These are phyloP conservation scores for Aspergillus aculeatinus DNA, from an alignment of 2,329 filamentous ascomycete species.

Conservation along the genomic window DNA sequence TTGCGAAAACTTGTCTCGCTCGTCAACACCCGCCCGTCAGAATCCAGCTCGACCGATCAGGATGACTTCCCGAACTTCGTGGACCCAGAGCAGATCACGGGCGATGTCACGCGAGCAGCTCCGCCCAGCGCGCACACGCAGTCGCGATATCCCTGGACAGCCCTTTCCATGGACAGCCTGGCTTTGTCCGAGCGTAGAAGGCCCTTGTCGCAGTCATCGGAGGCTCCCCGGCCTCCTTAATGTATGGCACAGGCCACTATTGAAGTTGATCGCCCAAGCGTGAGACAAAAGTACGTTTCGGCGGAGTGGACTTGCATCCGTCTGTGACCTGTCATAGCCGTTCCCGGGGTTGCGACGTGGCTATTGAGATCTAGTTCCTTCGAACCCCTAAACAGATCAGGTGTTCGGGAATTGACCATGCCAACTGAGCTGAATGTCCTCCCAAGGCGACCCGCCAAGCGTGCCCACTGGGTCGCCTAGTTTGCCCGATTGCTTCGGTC, in stretches of 20 bases:
- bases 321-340: background rate
- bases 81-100: slow-evolving; percentile 39
- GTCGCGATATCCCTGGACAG: slow-evolving; percentile 22
- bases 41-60: slow-evolving; percentile 31
- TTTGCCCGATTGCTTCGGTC: background rate
- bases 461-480: background rate
- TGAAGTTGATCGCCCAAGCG: background rate
- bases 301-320: background rate
- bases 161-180: slow-evolving; percentile 32
- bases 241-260: background rate
- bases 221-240: slow-evolving; percentile 21
- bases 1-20: slow-evolving; percentile 45
- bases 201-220: slow-evolving; percentile 18
- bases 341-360: background rate
- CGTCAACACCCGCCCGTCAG: slow-evolving; percentile 33
- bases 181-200: slow-evolving; percentile 26
- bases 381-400: background rate
- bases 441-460: background rate
- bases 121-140: slow-evolving; percentile 15
- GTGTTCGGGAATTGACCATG: background rate
- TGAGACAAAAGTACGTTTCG: background rate
- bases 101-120: slow-evolving; percentile 40
- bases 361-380: background rate
- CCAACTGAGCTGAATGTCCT: background rate
- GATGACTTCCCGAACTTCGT: slow-evolving; percentile 44